Conservation (phyloP, 1,284 basidiomycete genomes). For the Ganoderma boninense region DNA sequence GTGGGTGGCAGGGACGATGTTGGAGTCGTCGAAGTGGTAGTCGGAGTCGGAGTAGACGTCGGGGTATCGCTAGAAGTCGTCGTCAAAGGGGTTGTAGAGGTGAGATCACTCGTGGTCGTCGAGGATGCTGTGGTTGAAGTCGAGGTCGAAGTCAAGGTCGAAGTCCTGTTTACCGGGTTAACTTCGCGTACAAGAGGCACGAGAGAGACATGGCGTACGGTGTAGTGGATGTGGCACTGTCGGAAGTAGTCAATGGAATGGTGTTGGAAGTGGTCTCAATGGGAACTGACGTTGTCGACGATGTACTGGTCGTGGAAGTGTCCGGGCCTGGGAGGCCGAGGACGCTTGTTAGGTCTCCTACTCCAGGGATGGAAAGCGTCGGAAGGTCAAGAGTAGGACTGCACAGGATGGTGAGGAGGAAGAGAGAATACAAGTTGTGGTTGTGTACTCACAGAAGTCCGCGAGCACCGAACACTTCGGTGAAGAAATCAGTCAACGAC, state of each 20-base stretch:
- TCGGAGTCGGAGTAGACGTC: conserved; percentile 11
- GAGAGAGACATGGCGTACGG: background rate
- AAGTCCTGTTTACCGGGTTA: background rate
- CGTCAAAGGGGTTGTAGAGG: conserved; percentile 11
- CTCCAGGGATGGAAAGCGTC: conserved; percentile 2
- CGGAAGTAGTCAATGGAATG: conserved; percentile 14
- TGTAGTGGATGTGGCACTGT: conserved; percentile 14
- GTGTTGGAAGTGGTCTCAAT: conserved; percentile 18
- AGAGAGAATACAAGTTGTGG: too few relatives aligned
- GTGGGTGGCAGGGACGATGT: conserved; percentile 35
- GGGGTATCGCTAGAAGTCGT: conserved; percentile 1
- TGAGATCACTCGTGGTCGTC: conserved; percentile 8
- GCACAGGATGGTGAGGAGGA: background rate
- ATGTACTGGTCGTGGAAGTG: conserved; percentile 15
- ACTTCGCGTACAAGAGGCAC: background rate
- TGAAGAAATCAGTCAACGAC: background rate
- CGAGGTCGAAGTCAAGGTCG: conserved; percentile 14
- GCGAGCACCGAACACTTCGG: background rate
- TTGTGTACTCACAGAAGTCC: background rate
- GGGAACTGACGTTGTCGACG: conserved; percentile 9
- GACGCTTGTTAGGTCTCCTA: background rate
- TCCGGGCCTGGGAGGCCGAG: conserved; percentile 13
- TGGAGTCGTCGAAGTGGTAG: conserved; percentile 5
- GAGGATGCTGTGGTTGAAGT: conserved; percentile 9
- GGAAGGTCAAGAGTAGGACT: background rate